These are phyloP conservation scores for Ceratocystis ficicola DNA, from an alignment of 2,329 filamentous ascomycete genomes.

Conservation along the genomic window DNA sequence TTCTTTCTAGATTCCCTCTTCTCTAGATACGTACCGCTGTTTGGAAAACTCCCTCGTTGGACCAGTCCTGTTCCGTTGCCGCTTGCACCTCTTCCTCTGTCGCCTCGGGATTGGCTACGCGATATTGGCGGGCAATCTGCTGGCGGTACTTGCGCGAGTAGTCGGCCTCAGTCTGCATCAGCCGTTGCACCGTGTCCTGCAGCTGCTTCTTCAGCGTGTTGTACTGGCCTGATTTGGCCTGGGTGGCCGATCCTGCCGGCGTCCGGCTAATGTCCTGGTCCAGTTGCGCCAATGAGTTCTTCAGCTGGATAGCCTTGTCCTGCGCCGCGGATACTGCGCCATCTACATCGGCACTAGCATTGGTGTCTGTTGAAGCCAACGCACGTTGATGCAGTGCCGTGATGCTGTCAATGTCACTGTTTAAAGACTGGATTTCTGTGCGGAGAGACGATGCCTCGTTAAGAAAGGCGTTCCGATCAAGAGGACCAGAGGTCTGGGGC, in stretches of 20 bases:
- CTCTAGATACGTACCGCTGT: constrained; percentile 52
- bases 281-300: constrained; percentile 64
- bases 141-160: constrained; percentile 63
- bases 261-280: constrained; percentile 47
- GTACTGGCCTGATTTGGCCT: constrained; percentile 59
- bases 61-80: constrained; percentile 59
- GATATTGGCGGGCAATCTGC: constrained; percentile 68
- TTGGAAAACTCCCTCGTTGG: constrained; percentile 70
- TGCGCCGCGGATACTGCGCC: constrained; percentile 57
- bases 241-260: constrained; percentile 38
- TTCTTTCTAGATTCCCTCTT: not conserved
- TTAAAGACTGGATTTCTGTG: constrained; percentile 54
- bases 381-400: constrained; percentile 59
- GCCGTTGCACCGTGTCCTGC: constrained; percentile 57
- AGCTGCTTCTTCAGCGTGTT: constrained; percentile 59
- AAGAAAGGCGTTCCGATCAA: constrained; percentile 57
- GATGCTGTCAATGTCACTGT: constrained; percentile 55
- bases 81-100: constrained; percentile 57
- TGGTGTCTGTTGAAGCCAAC: constrained; percentile 51
- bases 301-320: constrained; percentile 60
- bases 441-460: constrained; percentile 54
- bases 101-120: constrained; percentile 72
- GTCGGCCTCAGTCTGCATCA: constrained; percentile 56
- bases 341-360: constrained; percentile 45
- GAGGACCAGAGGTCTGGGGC: constrained; percentile 25